A percentile compares a stretch with the other conserved stretches of the same genome.
phyloP scores from a whole-genome alignment of 352 stramenopile genomes.

The Pythium rhizo-oryzae region DNA sequence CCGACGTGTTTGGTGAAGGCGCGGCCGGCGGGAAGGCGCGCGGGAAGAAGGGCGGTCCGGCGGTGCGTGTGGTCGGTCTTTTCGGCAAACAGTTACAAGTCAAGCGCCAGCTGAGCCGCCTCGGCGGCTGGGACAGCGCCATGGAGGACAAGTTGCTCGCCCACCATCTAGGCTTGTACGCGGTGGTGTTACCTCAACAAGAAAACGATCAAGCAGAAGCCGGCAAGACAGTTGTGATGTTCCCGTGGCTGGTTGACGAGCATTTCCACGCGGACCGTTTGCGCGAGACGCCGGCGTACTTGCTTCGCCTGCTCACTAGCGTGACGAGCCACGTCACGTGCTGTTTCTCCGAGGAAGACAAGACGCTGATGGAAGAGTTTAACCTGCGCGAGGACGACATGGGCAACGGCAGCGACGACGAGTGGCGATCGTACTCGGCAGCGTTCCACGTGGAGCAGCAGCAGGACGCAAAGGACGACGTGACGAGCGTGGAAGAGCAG shows the following conservation, averaged over 20 bases:
- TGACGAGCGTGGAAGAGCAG: background rate
- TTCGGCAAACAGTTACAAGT: conserved; percentile 69
- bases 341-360: conserved; percentile 48
- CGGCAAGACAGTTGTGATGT: conserved; percentile 47
- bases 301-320: conserved; percentile 67
- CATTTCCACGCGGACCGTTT: conserved; percentile 39
- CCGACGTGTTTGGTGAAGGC: conserved; percentile 42
- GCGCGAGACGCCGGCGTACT: conserved; percentile 48
- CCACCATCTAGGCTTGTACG: conserved; percentile 63
- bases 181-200: conserved; percentile 28
- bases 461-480: conserved; percentile 25
- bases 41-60: background rate
- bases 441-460: conserved; percentile 37
- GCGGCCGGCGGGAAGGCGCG: background rate
- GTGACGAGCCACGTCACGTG: conserved; percentile 53
- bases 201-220: background rate
- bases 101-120: conserved; percentile 38
- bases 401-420: conserved; percentile 6
- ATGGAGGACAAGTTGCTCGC: conserved; percentile 40
- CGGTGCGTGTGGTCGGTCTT: conserved; percentile 44
- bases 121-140: conserved; percentile 48
- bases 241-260: conserved; percentile 57
- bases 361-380: conserved; percentile 29
- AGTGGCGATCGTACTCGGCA: conserved; percentile 41
- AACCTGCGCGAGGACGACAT: conserved; percentile 16